phyloP scores from a whole-genome alignment of 2,329 filamentous ascomycete genomes.

The Epichloe typhina region DNA sequence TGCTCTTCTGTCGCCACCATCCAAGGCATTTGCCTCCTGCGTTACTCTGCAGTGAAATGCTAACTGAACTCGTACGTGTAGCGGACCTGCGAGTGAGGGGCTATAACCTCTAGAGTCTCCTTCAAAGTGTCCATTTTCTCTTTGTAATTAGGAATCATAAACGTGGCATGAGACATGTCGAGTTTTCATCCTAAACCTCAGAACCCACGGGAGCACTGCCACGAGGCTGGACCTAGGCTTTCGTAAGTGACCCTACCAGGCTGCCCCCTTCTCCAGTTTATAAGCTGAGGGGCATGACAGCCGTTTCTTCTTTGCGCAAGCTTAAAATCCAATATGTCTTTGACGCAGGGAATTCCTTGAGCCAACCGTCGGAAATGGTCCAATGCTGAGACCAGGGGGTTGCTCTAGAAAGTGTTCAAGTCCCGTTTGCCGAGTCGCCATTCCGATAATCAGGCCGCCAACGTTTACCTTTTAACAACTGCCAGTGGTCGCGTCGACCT shows the following conservation, averaged over 20 bases:
- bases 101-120: constrained; percentile 56
- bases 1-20: background rate
- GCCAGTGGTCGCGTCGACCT: background rate
- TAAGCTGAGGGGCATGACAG: background rate
- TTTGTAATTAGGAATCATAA: constrained; percentile 63
- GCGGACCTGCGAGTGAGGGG: constrained; percentile 50
- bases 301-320: background rate
- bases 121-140: constrained; percentile 56
- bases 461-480: background rate
- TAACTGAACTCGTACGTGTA: constrained; percentile 54
- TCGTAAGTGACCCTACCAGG: no score
- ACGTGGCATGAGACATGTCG: constrained; percentile 29
- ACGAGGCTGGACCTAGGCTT: no score
- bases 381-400: no score
- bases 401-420: no score
- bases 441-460: background rate
- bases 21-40: background rate
- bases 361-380: no score
- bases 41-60: background rate
- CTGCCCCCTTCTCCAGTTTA: no score
- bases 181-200: no score
- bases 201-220: no score
- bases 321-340: background rate
- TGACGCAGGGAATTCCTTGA: no score
- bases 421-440: no score